phyloP scores from a whole-genome alignment of 441 rosid genomes.

The Bruguiera hainesii region DNA sequence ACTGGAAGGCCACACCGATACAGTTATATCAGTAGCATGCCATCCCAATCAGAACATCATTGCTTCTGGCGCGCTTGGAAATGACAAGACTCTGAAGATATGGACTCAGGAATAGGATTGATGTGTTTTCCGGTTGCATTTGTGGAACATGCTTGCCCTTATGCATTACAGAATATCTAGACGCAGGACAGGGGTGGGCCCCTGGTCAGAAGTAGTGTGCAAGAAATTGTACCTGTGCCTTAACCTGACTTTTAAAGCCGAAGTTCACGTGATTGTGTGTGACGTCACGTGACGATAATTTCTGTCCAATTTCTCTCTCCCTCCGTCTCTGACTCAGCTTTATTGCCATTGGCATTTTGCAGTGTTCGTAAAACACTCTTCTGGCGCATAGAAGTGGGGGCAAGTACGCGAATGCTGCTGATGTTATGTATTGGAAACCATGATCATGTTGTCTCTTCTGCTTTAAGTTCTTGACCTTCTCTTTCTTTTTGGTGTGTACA shows the following conservation, averaged over 20 bases:
- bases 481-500: too few species aligned
- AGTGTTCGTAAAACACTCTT: not conserved
- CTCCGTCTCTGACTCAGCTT: not conserved
- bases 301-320: too few species aligned
- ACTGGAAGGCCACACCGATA: conserved; percentile 86
- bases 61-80: conserved; percentile 82
- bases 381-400: not conserved
- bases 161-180: not conserved
- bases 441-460: too few species aligned
- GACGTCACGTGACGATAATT: too few species aligned
- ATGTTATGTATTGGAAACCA: too few species aligned
- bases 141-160: not conserved
- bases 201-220: not conserved
- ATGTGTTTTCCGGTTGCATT: conserved; percentile 11
- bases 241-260: conserved; percentile 1
- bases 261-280: not conserved
- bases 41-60: conserved; percentile 80
- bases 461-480: too few species aligned
- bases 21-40: conserved; percentile 76
- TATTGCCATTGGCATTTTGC: not conserved
- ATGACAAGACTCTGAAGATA: conserved; percentile 69
- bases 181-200: not conserved
- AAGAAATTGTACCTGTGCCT: conserved; percentile 12
- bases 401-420: too few species aligned
- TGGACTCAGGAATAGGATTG: conserved; percentile 77